Evolutionary conservation across 768 basidiomycete genomes (phyloP).

Genomic region (Lyophyllum shimeji): DNA sequence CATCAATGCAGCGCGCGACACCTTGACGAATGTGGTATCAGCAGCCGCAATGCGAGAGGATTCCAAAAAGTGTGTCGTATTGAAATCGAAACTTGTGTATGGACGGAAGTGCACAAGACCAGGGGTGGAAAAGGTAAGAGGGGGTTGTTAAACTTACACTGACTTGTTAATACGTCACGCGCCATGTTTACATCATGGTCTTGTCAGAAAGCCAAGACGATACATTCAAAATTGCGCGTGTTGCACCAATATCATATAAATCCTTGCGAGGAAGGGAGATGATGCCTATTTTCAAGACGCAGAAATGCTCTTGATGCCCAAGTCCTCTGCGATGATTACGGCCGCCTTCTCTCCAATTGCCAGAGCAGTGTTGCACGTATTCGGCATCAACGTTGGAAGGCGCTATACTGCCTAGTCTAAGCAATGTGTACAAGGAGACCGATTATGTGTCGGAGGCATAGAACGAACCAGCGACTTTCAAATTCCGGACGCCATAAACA

Average conservation of each 20-base stretch:
- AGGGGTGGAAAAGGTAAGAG: too few species aligned
- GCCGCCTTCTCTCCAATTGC: conserved; percentile 65
- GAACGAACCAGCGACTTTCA: conserved; percentile 60
- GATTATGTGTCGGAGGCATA: not conserved
- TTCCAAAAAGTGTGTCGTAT: too few species aligned
- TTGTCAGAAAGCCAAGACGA: too few species aligned
- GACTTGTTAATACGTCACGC: too few species aligned
- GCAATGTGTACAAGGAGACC: not conserved
- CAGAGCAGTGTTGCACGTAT: conserved; percentile 42
- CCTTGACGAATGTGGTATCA: not conserved
- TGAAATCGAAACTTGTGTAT: too few species aligned
- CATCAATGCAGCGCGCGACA: not conserved
- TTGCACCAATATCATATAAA: too few species aligned
- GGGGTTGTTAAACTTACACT: too few species aligned
- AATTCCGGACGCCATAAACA: conserved; percentile 56
- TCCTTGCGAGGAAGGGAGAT: too few species aligned
- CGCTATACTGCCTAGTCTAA: conserved; percentile 38
- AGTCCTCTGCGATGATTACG: conserved; percentile 56
- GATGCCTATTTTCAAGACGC: not conserved
- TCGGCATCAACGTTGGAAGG: conserved; percentile 40
- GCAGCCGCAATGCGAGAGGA: not conserved
- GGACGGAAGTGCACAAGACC: too few species aligned
- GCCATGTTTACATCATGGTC: too few species aligned
- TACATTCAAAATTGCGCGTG: too few species aligned
- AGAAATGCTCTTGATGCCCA: conserved; percentile 25